Evolutionary conservation across 768 basidiomycete genomes (phyloP), one percentile per base, ranked within the genome.

Genomic region (Kockovaella imperatae): DNA sequence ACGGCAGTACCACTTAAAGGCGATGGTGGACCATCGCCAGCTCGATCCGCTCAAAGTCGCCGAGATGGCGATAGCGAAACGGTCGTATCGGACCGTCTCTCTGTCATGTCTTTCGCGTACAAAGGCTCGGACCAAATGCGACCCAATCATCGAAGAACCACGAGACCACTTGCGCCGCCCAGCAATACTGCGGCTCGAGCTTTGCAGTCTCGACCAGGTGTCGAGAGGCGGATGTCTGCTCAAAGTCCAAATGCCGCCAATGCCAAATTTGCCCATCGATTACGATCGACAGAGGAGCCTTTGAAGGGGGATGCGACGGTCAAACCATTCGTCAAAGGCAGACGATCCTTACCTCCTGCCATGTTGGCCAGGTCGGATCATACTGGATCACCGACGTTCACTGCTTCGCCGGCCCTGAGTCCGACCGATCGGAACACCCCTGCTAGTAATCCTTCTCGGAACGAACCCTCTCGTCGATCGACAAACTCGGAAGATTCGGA

Each of bases 251-350:
- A 32, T 23, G 45, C 40, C 43, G 87, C 86, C 15, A 86, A 89
- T 61, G 90, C 89, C 50, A 95, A 95, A 71, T 93, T 95, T 72
- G 90, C 87, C 18, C 80, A 81, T 34, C 80, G 90, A 15, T 75
- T 91, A 30, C 74, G 91, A 38, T 80, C 84, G 20, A 78, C 75
- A 39, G 25, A 18, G 1, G 21, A 35, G 5, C 11, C 34, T 29
- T 35, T n/a, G 0, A 43, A 44, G 20, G 49, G 21, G 11, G 45
- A 34, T 10, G 35, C 44, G 15, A 54, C 62, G 7, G 24, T 50
- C n/a, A 45, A 57, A 14, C 52, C 59, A 7, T 18, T n/a, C 7
- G 38, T 42, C 20, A 45, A 47, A 36, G 47, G 49, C 3, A 52
- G 64, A 30, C 18, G 53, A 23, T 54, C 53, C 42, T 35, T 67